Evolutionary conservation across 164 flowering plant species (phyloP).

Genomic region (Warburgia ugandensis): DNA sequence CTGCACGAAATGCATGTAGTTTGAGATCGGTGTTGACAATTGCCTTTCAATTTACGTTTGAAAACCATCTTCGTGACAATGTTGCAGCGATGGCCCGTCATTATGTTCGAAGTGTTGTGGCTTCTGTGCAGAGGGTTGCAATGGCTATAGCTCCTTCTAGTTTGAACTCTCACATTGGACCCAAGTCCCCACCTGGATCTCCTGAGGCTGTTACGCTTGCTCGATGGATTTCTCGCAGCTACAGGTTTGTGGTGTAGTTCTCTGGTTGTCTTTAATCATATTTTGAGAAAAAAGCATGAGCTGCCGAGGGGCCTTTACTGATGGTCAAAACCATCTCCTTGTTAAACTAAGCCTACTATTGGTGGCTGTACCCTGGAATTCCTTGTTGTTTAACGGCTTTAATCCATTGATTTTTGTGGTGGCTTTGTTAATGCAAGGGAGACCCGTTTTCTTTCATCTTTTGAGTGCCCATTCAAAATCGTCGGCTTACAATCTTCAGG

Average conservation of each 20-base stretch:
- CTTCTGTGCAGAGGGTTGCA: slow-evolving; percentile 89
- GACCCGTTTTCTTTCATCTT: too few relatives aligned
- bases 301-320: too few relatives aligned
- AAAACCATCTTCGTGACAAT: slow-evolving; percentile 60
- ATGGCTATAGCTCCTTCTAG: slow-evolving; percentile 76
- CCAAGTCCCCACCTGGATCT: slow-evolving; percentile 49
- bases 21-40: slow-evolving; percentile 69
- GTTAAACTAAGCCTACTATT: too few relatives aligned
- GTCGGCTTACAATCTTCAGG: too few relatives aligned
- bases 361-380: too few relatives aligned
- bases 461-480: too few relatives aligned
- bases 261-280: too few relatives aligned
- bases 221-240: slow-evolving; percentile 72
- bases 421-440: too few relatives aligned
- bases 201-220: slow-evolving; percentile 80
- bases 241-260: slow-evolving; percentile 66
- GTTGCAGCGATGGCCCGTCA: slow-evolving; percentile 91
- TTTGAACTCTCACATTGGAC: slow-evolving; percentile 25
- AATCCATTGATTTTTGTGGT: too few relatives aligned
- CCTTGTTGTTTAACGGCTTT: too few relatives aligned
- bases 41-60: slow-evolving; percentile 80
- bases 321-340: too few relatives aligned
- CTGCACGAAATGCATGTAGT: slow-evolving; percentile 27
- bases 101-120: slow-evolving; percentile 70
- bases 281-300: too few relatives aligned